Base-by-base conservation (phyloP, 2,329 filamentous ascomycete genomes). In the Trichoderma hamatum region DNA sequence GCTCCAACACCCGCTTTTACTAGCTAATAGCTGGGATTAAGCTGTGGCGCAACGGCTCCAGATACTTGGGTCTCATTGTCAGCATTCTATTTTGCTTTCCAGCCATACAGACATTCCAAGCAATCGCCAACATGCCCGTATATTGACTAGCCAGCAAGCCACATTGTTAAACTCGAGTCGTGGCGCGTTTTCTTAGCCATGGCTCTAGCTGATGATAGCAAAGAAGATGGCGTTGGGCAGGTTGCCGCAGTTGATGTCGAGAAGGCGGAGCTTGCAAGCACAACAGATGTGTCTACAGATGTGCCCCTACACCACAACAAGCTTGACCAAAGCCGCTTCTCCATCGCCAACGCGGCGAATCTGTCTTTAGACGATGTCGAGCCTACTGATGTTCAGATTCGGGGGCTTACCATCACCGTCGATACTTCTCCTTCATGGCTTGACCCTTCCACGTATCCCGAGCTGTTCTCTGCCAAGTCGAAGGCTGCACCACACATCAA, bases 381-480 rank as follows among this genome's bases (percentile, higher is more conserved):
- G 28, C 80, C 85, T 1, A 86, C 88, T 7, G 77, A 84, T 51
- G 82, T 89, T 24, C 82, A 82, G 65, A 83, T 89, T 28, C 84
- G 86, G 51, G 79, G 84, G 72, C 80, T 89, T 3, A 80, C 82
- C 1, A 85, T 90, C 9, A 84, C 82, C 1, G 86, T 90, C 21
- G 84, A 90, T 70, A 85, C 86, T 2, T 84, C 87, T 1, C 86
- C 88, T 4, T 85, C 84, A 43, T 82, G 84, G 74, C 74, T 85
- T 14, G 83, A 84, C 13, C 84, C 83, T 0, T 75, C 79, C 1
- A 85, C 84, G 1, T 85, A 85, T 51, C 75, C 78, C 0, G 79
- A 81, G 28, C 77, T 83, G 7, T 77, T 82, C 62, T 78, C 77
- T 69, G 72, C 75, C 68, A 81, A 74, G 51, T 79, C 80, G 71